These are phyloP conservation scores for Colletotrichum horii DNA, from an alignment of 2,329 filamentous ascomycete genomes.

Conservation along the genomic window DNA sequence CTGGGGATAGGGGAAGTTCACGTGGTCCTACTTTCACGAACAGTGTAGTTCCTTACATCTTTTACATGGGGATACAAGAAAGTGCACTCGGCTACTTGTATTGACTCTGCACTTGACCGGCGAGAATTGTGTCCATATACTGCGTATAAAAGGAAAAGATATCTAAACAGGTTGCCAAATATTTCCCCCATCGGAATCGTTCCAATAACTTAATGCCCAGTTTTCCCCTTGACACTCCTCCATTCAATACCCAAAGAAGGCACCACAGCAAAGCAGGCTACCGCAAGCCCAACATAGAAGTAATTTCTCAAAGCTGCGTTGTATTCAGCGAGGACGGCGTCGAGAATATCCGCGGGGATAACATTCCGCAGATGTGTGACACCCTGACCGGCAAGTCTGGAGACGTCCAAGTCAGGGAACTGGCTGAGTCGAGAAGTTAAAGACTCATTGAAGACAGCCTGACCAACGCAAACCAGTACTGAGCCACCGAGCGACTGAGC, in stretches of 20 bases:
- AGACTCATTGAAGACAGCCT: slow-evolving; percentile 55
- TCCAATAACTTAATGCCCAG: neutral
- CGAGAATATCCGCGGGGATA: slow-evolving; percentile 23
- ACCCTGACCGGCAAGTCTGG: slow-evolving; percentile 35
- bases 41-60: too few relatives aligned
- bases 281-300: slow-evolving; percentile 59
- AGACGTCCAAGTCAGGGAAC: slow-evolving; percentile 38
- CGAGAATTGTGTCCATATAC: too few relatives aligned
- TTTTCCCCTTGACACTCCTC: slow-evolving; percentile 62
- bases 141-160: neutral
- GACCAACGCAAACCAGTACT: slow-evolving; percentile 55
- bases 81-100: too few relatives aligned
- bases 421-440: slow-evolving; percentile 42
- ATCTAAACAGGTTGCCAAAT: neutral
- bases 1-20: neutral
- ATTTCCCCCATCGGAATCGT: neutral
- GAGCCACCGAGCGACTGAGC: slow-evolving; percentile 45
- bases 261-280: slow-evolving; percentile 53
- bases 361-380: slow-evolving; percentile 56
- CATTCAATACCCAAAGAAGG: slow-evolving; percentile 66
- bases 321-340: slow-evolving; percentile 46
- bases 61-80: too few relatives aligned
- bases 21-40: neutral
- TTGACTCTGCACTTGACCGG: too few relatives aligned
- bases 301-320: slow-evolving; percentile 58